Evolutionary conservation across 1,284 basidiomycete species (phyloP).

Genomic region (Golubevia sp.): DNA sequence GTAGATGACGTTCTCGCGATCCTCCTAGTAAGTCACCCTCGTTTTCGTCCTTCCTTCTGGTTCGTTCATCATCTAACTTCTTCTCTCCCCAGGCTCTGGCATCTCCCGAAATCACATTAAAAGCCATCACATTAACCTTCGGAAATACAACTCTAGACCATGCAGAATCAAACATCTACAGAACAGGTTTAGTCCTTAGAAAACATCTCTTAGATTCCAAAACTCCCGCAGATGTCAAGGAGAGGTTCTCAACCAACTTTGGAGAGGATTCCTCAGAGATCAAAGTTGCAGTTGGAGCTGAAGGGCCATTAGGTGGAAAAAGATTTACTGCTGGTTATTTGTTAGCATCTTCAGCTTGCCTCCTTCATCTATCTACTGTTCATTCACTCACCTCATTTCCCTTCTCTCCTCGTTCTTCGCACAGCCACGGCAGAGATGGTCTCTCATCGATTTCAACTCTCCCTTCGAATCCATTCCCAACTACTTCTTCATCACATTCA

Average conservation of each 20-base stretch:
- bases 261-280: not conserved
- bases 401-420: not conserved
- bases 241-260: slow-evolving; percentile 56
- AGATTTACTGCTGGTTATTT: slow-evolving; percentile 81
- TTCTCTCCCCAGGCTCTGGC: slow-evolving; percentile 45
- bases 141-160: slow-evolving; percentile 63
- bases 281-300: slow-evolving; percentile 67
- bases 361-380: not conserved
- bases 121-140: slow-evolving; percentile 66
- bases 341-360: slow-evolving; percentile 45
- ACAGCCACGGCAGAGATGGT: slow-evolving; percentile 48
- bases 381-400: not conserved
- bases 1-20: slow-evolving; percentile 86
- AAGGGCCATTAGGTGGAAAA: slow-evolving; percentile 76
- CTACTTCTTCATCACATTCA: not conserved
- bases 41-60: slow-evolving; percentile 13
- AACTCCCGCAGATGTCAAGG: slow-evolving; percentile 23
- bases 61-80: slow-evolving; percentile 36
- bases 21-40: slow-evolving; percentile 55
- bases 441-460: slow-evolving; percentile 42
- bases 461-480: slow-evolving; percentile 37
- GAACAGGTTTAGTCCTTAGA: slow-evolving; percentile 74
- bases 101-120: slow-evolving; percentile 70
- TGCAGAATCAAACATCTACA: slow-evolving; percentile 72
- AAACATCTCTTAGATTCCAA: slow-evolving; percentile 71